Conservation (phyloP, 192 early-diverging fungal species). For the Gryganskiella cystojenkinii region DNA sequence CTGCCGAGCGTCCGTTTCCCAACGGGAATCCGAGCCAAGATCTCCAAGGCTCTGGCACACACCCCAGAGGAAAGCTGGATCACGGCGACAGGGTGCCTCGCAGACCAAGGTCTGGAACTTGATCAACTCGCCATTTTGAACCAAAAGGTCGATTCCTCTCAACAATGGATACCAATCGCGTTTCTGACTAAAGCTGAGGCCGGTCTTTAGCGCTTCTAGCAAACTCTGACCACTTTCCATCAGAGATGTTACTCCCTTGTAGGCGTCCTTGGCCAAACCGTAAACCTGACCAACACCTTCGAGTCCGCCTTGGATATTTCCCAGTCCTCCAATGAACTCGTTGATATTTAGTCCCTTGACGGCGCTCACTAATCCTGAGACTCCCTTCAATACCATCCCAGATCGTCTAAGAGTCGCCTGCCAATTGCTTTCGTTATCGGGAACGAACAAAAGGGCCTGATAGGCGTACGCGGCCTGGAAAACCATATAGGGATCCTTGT, state of each 20-base stretch:
- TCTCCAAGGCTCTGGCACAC: constrained; percentile 10
- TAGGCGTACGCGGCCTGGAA: constrained; percentile 12
- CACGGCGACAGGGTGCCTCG: constrained; percentile 5
- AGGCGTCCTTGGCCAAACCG: not conserved
- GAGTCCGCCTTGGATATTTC: constrained; percentile 10
- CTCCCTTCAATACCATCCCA: not conserved
- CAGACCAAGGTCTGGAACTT: constrained; percentile 1
- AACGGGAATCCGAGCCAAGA: not conserved
- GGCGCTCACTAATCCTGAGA: constrained; percentile 8
- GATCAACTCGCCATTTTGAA: constrained; percentile 1
- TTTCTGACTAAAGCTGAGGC: constrained; percentile 4
- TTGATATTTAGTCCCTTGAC: constrained; percentile 2
- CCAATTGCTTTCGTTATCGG: not conserved
- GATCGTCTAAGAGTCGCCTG: not conserved
- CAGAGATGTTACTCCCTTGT: not conserved
- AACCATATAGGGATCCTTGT: constrained; percentile 1
- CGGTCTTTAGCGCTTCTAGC: not conserved
- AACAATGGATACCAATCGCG: constrained; percentile 10
- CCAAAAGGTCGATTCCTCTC: not conserved
- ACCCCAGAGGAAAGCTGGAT: constrained; percentile 10
- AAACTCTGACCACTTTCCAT: constrained; percentile 2
- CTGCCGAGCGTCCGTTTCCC: not conserved
- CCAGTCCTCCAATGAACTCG: constrained; percentile 2
- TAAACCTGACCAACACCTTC: not conserved
- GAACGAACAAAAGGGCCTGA: constrained; percentile 3